These are phyloP conservation scores for Dendrobium officinale DNA, from an alignment of 106 monocot genomes.

Conservation along the genomic window DNA sequence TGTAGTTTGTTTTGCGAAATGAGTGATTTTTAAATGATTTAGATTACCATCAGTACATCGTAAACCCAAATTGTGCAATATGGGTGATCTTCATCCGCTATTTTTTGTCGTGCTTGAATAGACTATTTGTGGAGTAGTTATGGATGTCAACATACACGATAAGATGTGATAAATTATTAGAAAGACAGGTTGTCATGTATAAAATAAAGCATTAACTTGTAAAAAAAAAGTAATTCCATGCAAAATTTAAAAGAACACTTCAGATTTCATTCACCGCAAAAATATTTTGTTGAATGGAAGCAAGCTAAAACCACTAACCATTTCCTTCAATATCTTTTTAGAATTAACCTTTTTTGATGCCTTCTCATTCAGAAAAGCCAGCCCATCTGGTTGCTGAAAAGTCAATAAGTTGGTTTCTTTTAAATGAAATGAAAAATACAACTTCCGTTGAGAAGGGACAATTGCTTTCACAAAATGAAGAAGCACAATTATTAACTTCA, in stretches of 20 bases:
- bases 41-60: no score
- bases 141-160: not conserved
- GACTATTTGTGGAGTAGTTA: no score
- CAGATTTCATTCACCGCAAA: not conserved
- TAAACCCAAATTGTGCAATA: no score
- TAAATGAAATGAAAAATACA: no score
- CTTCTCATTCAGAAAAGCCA: not conserved
- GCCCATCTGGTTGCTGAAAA: not conserved
- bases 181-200: not conserved
- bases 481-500: no score
- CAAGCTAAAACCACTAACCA: not conserved
- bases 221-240: not conserved
- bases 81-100: no score
- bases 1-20: no score
- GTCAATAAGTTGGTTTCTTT: no score
- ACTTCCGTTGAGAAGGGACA: no score
- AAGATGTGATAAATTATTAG: not conserved
- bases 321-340: not conserved
- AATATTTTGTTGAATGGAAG: not conserved
- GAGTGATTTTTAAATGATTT: no score
- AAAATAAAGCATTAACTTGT: not conserved
- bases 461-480: no score
- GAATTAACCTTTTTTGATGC: not conserved
- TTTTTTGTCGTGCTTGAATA: no score
- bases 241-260: not conserved